These are phyloP conservation scores for Asterella californica DNA, from an alignment of 225 moss, liverwort and hornwort species.

Conservation along the genomic window DNA sequence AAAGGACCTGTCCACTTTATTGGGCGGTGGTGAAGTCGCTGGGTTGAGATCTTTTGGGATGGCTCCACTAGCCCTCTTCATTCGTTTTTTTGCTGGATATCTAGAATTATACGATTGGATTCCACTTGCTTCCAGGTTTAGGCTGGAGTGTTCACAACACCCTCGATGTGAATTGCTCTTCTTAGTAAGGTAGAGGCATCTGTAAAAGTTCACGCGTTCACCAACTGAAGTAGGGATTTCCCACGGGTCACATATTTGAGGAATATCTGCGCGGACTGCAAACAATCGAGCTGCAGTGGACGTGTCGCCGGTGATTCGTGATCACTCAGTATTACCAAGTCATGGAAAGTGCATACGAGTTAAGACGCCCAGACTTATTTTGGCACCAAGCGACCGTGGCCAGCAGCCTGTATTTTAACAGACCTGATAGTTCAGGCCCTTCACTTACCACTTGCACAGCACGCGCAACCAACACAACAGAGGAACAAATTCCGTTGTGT, in stretches of 20 bases:
- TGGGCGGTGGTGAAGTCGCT: conserved; percentile 85
- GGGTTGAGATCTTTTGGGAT: conserved; percentile 78
- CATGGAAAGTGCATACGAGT: too few species aligned
- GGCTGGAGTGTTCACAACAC: conserved; percentile 21
- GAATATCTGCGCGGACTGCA: not conserved
- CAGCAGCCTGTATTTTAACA: too few species aligned
- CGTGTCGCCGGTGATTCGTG: too few species aligned
- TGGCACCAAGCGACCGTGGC: too few species aligned
- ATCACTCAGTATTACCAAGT: too few species aligned
- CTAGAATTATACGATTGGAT: conserved; percentile 31
- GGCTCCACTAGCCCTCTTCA: conserved; percentile 88
- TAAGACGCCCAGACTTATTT: too few species aligned
- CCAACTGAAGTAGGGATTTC: conserved; percentile 20
- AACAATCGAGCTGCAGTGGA: too few species aligned
- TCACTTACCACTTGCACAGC: too few species aligned
- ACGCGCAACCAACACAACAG: conserved; percentile 13
- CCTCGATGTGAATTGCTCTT: conserved; percentile 25
- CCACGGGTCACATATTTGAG: conserved; percentile 17
- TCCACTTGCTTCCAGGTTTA: conserved; percentile 21
- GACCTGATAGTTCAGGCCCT: not conserved
- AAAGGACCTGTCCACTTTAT: conserved; percentile 83
- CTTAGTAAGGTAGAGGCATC: conserved; percentile 23
- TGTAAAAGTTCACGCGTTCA: conserved; percentile 31
- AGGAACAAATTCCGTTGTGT: conserved; percentile 25
- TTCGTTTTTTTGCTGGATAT: conserved; percentile 60